Evolutionary conservation across 192 early-diverging fungal genomes (phyloP).

Genomic region (Linnemannia elongata): DNA sequence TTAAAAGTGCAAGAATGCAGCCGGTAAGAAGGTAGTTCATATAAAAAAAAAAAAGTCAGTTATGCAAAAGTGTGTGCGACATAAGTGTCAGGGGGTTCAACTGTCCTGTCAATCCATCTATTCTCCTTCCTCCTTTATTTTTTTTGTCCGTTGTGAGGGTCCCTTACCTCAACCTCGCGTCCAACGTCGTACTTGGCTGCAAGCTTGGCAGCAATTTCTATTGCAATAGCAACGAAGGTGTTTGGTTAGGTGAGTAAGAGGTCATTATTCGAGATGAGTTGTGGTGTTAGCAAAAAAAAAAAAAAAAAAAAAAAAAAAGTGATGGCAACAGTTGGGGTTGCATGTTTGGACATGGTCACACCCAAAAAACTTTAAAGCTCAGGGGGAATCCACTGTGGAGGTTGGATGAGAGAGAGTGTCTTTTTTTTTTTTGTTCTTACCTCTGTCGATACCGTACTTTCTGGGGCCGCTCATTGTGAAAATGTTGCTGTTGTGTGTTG

Average conservation of each 20-base stretch:
- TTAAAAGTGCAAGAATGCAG: background rate
- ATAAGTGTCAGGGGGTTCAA: background rate
- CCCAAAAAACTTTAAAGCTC: conserved; percentile 10
- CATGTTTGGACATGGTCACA: background rate
- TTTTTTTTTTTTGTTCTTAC: conserved; percentile 5
- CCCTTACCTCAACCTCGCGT: conserved; percentile 46
- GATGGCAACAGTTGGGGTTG: conserved; percentile 13
- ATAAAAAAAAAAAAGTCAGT: background rate
- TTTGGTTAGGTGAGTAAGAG: background rate
- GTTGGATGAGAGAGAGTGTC: background rate
- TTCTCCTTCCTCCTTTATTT: background rate
- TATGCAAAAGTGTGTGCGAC: background rate
- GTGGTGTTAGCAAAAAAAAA: background rate
- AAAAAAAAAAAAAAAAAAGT: conserved; percentile 9
- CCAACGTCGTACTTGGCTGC: conserved; percentile 54
- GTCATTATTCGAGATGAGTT: background rate
- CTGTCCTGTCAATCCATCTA: background rate
- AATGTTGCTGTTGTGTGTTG: background rate
- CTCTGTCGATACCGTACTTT: conserved; percentile 58
- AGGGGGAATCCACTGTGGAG: background rate
- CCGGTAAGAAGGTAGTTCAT: background rate
- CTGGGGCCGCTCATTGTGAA: conserved; percentile 37
- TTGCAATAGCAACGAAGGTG: background rate
- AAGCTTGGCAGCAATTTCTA: conserved; percentile 58
- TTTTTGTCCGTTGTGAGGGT: too few species aligned